Evolutionary conservation across 352 stramenopile genomes (phyloP), one percentile per base, ranked within the genome.

Genomic region (Globisporangium okanoganense): DNA sequence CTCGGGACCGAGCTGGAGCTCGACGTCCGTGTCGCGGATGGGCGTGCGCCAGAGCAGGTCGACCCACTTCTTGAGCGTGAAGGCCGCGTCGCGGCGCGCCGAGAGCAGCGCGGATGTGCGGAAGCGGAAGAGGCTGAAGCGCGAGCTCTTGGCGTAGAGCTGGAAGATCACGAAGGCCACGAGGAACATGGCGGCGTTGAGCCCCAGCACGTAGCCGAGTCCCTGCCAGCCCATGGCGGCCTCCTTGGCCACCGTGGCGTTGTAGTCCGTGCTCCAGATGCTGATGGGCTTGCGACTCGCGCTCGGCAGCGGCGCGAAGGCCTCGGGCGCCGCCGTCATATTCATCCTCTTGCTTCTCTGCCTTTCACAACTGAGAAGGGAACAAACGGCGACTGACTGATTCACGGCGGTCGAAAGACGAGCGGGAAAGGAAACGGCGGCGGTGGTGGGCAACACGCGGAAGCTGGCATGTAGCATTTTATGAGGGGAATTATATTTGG

Each of bases 231-330:
- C 83, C 70, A 88, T 84, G 63, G 81, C 81, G 22, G 78, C 79
- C 56, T 93, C 82, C 55, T 78, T 79, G 24, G 77, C 76, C 53
- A 88, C 78, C 14, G 79, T 90, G 38, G 78, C 81, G 67, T 91
- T 90, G 75, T 93, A 91, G 72, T 93, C 82, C 40, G 88, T 75
- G 70, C 78, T 70, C 82, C 82, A 90, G 62, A 90, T 92, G 62
- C 71, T 78, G 49, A 71, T 78, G 45, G 79, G 69, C 43, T 70
- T 58, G 43, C 56, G 31, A 22, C 49, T 59, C 8, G 40, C 58
- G 36, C 43, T 66, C 35, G 54, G 56, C 58, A 60, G 44, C 44
- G 56, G 54, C 58, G 63, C 40, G 16, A 58, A 52, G 18, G 29
- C 25, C 20, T 53, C 14, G 14, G 45, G 27, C 40, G 56, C 59